Evolutionary conservation across 805 yeast species (phyloP).

Genomic region (Wickerhamiella domercqiae): DNA sequence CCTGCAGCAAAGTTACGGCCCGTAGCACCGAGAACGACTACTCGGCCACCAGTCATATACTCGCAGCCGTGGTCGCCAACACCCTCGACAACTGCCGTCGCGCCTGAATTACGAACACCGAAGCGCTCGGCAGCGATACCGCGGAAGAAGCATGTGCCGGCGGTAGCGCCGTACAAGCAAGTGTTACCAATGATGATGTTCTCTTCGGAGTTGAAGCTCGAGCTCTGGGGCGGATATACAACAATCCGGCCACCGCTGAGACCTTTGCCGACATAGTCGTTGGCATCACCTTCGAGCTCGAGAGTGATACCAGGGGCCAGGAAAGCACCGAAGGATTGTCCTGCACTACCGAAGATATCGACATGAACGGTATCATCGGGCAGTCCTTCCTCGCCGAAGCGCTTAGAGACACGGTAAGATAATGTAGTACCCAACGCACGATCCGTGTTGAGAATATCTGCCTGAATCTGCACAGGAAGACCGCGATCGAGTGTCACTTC

Average conservation of each 20-base stretch:
- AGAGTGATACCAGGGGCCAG: conserved; percentile 91
- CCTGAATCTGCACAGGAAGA: conserved; percentile 87
- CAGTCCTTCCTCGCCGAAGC: conserved; percentile 80
- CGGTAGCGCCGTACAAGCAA: conserved; percentile 94
- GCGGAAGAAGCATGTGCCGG: conserved; percentile 83
- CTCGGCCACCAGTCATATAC: conserved; percentile 98
- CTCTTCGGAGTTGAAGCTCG: conserved; percentile 84
- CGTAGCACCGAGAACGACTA: conserved; percentile 77
- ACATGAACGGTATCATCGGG: conserved; percentile 96
- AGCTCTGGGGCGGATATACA: conserved; percentile 77
- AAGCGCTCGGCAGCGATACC: conserved; percentile 98
- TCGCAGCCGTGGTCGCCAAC: conserved; percentile 98
- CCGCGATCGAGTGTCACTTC: conserved; percentile 92
- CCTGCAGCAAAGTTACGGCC: conserved; percentile 95
- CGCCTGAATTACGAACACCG: conserved; percentile 97
- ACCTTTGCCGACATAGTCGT: conserved; percentile 96
- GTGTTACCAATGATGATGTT: conserved; percentile 95
- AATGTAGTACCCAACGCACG: conserved; percentile 92
- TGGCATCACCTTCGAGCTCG: conserved; percentile 93
- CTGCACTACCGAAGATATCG: conserved; percentile 83
- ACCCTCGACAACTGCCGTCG: conserved; percentile 91
- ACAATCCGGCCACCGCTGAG: conserved; percentile 87
- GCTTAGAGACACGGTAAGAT: conserved; percentile 85
- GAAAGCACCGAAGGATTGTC: conserved; percentile 97
- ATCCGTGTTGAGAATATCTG: conserved; percentile 88